phyloP scores from a whole-genome alignment of 2,329 filamentous ascomycete genomes.

The Myotisia sp. region DNA sequence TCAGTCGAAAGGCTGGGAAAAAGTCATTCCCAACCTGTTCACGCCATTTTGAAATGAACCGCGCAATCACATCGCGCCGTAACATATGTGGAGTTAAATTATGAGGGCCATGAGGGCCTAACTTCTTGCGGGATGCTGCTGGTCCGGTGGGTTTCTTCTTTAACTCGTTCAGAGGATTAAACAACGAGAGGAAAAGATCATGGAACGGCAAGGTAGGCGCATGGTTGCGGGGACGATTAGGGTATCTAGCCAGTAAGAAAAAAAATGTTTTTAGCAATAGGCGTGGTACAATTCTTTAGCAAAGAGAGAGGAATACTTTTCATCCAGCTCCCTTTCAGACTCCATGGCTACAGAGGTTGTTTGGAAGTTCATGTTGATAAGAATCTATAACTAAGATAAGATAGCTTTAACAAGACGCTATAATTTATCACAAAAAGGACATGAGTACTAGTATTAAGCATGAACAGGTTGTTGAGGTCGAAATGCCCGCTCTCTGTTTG shows the following conservation, averaged over 20 bases:
- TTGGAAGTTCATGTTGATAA: slow-evolving; percentile 2
- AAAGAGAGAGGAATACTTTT: slow-evolving; percentile 26
- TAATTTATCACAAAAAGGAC: too few relatives aligned
- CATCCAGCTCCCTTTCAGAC: slow-evolving; percentile 35
- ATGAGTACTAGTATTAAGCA: too few relatives aligned
- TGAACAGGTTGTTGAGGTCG: too few relatives aligned
- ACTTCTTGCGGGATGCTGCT: slow-evolving; percentile 41
- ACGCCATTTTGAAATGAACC: slow-evolving; percentile 78
- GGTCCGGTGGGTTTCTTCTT: slow-evolving; percentile 54
- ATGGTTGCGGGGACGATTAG: slow-evolving; percentile 68
- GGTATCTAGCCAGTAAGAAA: slow-evolving; percentile 49
- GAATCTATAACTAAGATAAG: too few relatives aligned
- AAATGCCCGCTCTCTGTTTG: too few relatives aligned
- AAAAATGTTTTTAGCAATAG: neutral
- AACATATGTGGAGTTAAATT: slow-evolving; percentile 58
- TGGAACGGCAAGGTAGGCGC: slow-evolving; percentile 69
- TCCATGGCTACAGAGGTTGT: neutral
- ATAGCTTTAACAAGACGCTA: too few relatives aligned
- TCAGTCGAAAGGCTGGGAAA: slow-evolving; percentile 81
- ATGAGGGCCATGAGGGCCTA: slow-evolving; percentile 35
- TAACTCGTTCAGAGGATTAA: slow-evolving; percentile 66
- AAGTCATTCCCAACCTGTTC: slow-evolving; percentile 81
- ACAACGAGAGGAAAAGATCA: slow-evolving; percentile 60
- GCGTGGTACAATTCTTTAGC: too few relatives aligned
- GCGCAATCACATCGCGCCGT: slow-evolving; percentile 64